Evolutionary conservation across 768 basidiomycete species (phyloP).

Genomic region (Chlorophyllum brunneum): DNA sequence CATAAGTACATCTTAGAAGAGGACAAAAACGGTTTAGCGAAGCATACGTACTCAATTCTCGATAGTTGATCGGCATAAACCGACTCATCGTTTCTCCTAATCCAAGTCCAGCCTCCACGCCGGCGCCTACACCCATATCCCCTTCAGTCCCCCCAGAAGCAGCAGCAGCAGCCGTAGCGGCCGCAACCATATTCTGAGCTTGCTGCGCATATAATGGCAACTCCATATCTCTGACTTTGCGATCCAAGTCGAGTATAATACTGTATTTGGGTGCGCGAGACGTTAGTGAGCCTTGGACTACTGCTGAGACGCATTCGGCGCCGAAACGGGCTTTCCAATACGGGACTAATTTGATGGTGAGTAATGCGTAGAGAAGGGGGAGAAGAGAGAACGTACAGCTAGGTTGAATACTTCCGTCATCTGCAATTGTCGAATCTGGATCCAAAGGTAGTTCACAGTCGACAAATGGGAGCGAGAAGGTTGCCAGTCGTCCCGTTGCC

Average conservation of each 20-base stretch:
- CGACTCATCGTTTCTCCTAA: conserved; percentile 64
- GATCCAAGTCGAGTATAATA: conserved; percentile 59
- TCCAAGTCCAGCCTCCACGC: not conserved
- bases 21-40: not conserved
- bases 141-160: not conserved
- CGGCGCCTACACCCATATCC: not conserved
- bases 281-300: conserved; percentile 64
- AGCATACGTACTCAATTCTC: conserved; percentile 53
- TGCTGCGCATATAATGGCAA: conserved; percentile 60
- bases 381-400: conserved; percentile 44
- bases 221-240: conserved; percentile 66
- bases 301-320: conserved; percentile 60
- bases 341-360: conserved; percentile 40
- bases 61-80: conserved; percentile 74
- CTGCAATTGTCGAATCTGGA: conserved; percentile 51
- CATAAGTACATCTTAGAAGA: too few species aligned
- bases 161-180: not conserved
- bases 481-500: conserved; percentile 65
- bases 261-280: conserved; percentile 62
- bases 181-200: conserved; percentile 10
- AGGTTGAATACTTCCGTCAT: conserved; percentile 52
- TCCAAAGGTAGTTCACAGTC: conserved; percentile 68
- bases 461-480: conserved; percentile 68
- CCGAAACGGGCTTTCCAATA: conserved; percentile 72
- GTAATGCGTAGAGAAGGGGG: not conserved